These are phyloP conservation scores for Lentithecium fluviatile DNA, from an alignment of 495 filamentous ascomycete genomes.

Conservation along the genomic window DNA sequence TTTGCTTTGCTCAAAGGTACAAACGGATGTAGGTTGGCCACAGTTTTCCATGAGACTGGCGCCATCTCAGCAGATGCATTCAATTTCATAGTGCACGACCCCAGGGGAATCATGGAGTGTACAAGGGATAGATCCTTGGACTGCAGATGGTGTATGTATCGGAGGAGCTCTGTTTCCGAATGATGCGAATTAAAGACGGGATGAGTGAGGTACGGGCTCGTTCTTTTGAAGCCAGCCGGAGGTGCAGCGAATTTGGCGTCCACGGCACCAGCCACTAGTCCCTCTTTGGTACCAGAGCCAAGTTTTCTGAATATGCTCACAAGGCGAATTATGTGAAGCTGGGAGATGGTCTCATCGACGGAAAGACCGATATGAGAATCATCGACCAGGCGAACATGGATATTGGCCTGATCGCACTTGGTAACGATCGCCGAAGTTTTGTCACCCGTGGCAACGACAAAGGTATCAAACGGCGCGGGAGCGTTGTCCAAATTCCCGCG, in stretches of 20 bases:
- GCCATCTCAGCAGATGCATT: constrained; percentile 95
- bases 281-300: background rate
- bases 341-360: constrained; percentile 69
- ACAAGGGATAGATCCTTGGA: constrained; percentile 93
- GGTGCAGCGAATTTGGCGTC: constrained; percentile 37
- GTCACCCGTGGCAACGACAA: constrained; percentile 57
- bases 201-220: constrained; percentile 77
- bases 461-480: constrained; percentile 73
- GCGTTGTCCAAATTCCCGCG: constrained; percentile 56
- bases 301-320: background rate
- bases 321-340: constrained; percentile 35
- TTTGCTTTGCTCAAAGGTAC: constrained; percentile 59
- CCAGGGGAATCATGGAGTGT: constrained; percentile 99
- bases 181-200: constrained; percentile 97
- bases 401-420: constrained; percentile 50
- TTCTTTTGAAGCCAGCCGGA: constrained; percentile 66
- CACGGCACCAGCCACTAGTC: background rate
- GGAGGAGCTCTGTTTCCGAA: constrained; percentile 92
- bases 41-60: constrained; percentile 80
- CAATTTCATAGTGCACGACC: constrained; percentile 99
- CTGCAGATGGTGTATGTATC: constrained; percentile 92
- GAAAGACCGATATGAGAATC: constrained; percentile 64
- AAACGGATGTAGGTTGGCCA: constrained; percentile 85
- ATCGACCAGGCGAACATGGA: constrained; percentile 66
- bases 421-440: constrained; percentile 53